Base-by-base conservation (phyloP, 2,329 filamentous ascomycete species). In the Aspergillus fijiensis region DNA sequence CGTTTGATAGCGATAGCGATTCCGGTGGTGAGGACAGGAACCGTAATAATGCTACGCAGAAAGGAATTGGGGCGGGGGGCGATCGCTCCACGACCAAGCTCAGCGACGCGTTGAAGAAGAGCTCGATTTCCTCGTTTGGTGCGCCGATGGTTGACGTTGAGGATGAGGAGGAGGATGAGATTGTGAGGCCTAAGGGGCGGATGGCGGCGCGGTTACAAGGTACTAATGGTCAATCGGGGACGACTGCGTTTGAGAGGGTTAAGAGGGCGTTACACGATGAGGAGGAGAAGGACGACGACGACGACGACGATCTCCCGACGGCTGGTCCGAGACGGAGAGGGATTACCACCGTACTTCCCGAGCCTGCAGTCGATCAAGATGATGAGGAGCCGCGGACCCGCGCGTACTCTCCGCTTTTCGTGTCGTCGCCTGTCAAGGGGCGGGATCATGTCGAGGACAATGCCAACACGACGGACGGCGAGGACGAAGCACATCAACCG, bases 201-300 rank as follows among this genome's bases (percentile, higher is more conserved):
- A 79, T 91, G 65, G 88, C 88, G 12, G 82, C 88, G 16, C 81
- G 85, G 55, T 86, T 92, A 82, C 82, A 84, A 62, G 82, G 70
- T 42, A 67, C 71, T 11, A 42, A 71, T 11, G 31, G 29, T 12
- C 10, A 19, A 11, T 19, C 54, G 19, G 54, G 62, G 42, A 72
- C 74, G 45, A 75, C 73, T 39, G 79, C 80, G 7, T 78, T 77
- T 60, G 69, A 76, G 45, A 73, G 74, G 23, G 75, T 82, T 50
- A 73, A 71, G 52, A 73, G 70, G 51, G 63, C 60, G 3, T 47
- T 76, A 4, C 63, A 58, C 27, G 51, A 45, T 1, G 62, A 65
- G 51, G 67, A 61, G 48, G 52, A 60, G 49, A 57, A 55, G 16
- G 58, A 59, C 0, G 51, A 55, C 21, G 58, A 61, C 16, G 63